phyloP scores from a whole-genome alignment of 2,329 filamentous ascomycete genomes.

The Beauveria scarabaeidicola region DNA sequence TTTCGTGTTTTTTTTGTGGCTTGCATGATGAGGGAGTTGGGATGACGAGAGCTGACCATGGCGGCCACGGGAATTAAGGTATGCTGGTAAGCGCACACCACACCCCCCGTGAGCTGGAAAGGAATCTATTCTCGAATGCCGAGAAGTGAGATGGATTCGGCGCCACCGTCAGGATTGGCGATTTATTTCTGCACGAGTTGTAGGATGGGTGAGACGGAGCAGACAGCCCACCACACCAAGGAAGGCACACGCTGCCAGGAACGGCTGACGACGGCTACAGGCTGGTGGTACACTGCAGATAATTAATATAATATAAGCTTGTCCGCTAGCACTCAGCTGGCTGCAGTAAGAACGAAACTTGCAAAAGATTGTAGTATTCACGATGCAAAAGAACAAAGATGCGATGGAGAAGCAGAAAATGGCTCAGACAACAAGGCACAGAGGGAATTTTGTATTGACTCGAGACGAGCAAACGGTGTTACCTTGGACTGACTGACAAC shows the following conservation, averaged over 20 bases:
- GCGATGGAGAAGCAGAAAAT: not conserved
- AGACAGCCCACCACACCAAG: not conserved
- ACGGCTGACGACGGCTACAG: not conserved
- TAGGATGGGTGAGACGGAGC: not conserved
- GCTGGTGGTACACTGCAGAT: not conserved
- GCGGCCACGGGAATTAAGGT: not conserved
- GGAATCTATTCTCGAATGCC: not conserved
- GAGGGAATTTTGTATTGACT: not conserved
- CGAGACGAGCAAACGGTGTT: not conserved
- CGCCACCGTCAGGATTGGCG: not conserved
- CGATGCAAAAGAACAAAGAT: not conserved
- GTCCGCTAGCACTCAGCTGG: slow-evolving; percentile 3
- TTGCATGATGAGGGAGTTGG: not conserved
- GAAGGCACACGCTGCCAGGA: not conserved
- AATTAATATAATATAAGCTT: slow-evolving; percentile 1
- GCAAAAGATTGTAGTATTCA: not conserved
- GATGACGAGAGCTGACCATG: not conserved
- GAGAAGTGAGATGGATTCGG: not conserved
- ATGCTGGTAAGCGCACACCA: not conserved
- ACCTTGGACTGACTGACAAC: no score
- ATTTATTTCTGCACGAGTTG: not conserved
- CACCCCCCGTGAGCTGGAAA: not conserved
- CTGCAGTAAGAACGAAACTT: not conserved
- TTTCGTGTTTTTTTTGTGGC: slow-evolving; percentile 1
- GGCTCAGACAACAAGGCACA: no score